These are phyloP conservation scores for Coemansia sp. DNA, from an alignment of 192 early-diverging fungal species.

Conservation along the genomic window DNA sequence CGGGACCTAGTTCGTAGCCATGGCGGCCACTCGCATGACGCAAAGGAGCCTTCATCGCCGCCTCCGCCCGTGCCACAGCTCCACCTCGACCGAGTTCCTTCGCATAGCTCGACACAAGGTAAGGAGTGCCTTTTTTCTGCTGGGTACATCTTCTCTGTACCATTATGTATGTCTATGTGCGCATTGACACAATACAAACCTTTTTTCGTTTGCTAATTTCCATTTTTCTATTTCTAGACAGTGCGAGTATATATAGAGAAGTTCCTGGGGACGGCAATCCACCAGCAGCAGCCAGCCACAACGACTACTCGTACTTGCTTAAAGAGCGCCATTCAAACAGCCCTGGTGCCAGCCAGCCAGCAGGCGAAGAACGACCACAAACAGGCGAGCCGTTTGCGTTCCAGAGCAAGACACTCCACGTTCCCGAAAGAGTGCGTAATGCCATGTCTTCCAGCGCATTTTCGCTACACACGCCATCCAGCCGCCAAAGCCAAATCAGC, in stretches of 20 bases:
- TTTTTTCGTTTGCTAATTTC: background rate
- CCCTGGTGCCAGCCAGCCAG: constrained; percentile 6
- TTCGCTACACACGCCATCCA: constrained; percentile 18
- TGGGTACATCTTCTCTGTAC: constrained; percentile 1
- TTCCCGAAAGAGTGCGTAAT: constrained; percentile 1
- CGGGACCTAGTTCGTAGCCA: constrained; percentile 44
- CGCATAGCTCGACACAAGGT: constrained; percentile 32
- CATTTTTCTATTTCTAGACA: constrained; percentile 3
- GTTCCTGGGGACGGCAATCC: constrained; percentile 12
- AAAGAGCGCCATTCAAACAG: constrained; percentile 36
- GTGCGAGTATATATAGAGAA: constrained; percentile 2
- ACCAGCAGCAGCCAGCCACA: constrained; percentile 20
- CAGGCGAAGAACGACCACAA: constrained; percentile 18
- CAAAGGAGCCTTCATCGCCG: constrained; percentile 23
- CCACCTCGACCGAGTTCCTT: constrained; percentile 20
- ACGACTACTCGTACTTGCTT: constrained; percentile 49
- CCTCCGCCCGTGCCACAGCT: constrained; percentile 38
- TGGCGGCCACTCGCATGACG: constrained; percentile 16
- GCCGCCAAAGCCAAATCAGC: constrained; percentile 41
- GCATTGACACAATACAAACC: background rate
- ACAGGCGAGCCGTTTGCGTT: constrained; percentile 34
- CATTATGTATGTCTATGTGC: background rate
- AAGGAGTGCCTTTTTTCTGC: background rate
- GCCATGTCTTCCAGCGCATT: constrained; percentile 13
- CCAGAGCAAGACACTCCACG: constrained; percentile 13